Evolutionary conservation across 108 stramenopile species (phyloP), one percentile per base, ranked within the genome.

Genomic region (Discostella stelligeroides): DNA sequence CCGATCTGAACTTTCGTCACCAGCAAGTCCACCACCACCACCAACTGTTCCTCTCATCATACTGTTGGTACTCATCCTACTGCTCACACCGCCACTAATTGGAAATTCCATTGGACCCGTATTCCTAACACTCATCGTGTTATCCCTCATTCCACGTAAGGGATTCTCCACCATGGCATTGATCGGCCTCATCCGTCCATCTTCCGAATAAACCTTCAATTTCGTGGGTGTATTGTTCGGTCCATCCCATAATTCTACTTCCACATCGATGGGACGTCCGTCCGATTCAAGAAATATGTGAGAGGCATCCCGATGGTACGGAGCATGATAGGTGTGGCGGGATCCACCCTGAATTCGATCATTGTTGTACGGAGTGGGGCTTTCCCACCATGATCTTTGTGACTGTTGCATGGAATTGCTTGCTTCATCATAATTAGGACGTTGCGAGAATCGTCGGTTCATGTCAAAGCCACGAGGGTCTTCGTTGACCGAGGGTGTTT

Each of bases 201-300:
- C 81, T 61, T 82, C 81, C 23, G 66, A 63, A 58, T 81, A 84
- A 4, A 84, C 73, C 51, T 70, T 76, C 45, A 84, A 37, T 15
- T 17, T 63, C 0, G 72, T 78, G 1, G 81, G 70, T 21, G 84
- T 79, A 49, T 84, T 82, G 56, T 84, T 71, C 10, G 84, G 84
- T 40, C 84, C 84, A 20, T 84, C 76, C 81, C 78, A 82, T 0
- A 84, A 39, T 29, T 84, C 71, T 43, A 84, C 43, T 34, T 72
- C 61, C 8, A 73, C 72, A 51, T 75, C 60, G 8, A 84, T 25
- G 0, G 84, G 84, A 20, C 80, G 47, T 4, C 77, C 81, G 28
- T 84, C 81, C 7, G 72, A 78, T 48, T 79, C 70, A 14, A 84
- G 50, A 27, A 76, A 70, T 13, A 76, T 47, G 42, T 73, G 78